Conservation (phyloP, 805 yeast species). For the Saccharomycopsis schoenii region DNA sequence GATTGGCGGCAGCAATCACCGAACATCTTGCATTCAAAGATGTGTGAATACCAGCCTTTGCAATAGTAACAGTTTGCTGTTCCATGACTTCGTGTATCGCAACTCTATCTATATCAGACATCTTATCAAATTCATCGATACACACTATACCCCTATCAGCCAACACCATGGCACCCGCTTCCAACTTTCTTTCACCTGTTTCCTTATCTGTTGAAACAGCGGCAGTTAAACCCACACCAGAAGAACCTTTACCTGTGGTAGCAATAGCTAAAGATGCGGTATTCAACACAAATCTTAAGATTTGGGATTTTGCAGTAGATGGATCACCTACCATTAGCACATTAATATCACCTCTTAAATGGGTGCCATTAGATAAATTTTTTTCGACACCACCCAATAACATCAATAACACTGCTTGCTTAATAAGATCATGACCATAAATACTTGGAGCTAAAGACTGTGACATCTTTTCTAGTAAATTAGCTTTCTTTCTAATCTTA, state of each 20-base stretch:
- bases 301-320: slow-evolving; percentile 95
- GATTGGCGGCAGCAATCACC: slow-evolving; percentile 96
- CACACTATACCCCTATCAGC: slow-evolving; percentile 97
- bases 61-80: slow-evolving; percentile 96
- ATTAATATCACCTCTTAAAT: slow-evolving; percentile 95
- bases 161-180: slow-evolving; percentile 98
- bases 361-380: slow-evolving; percentile 89
- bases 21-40: slow-evolving; percentile 94
- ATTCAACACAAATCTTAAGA: slow-evolving; percentile 85
- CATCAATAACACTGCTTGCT: slow-evolving; percentile 84
- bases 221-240: slow-evolving; percentile 98
- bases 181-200: slow-evolving; percentile 92
- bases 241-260: slow-evolving; percentile 98
- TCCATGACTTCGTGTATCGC: slow-evolving; percentile 99
- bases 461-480: slow-evolving; percentile 69
- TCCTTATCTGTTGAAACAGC: slow-evolving; percentile 95
- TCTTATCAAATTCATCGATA: slow-evolving; percentile 97
- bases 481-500: slow-evolving; percentile 55
- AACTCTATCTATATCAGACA: slow-evolving; percentile 93
- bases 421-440: slow-evolving; percentile 85
- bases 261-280: slow-evolving; percentile 95
- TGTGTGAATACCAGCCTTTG: slow-evolving; percentile 97
- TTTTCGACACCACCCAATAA: slow-evolving; percentile 90
- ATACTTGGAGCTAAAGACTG: slow-evolving; percentile 92
- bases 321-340: slow-evolving; percentile 98